These are phyloP conservation scores for Cercospora sp. DNA, from an alignment of 2,329 filamentous ascomycete genomes.

Conservation along the genomic window DNA sequence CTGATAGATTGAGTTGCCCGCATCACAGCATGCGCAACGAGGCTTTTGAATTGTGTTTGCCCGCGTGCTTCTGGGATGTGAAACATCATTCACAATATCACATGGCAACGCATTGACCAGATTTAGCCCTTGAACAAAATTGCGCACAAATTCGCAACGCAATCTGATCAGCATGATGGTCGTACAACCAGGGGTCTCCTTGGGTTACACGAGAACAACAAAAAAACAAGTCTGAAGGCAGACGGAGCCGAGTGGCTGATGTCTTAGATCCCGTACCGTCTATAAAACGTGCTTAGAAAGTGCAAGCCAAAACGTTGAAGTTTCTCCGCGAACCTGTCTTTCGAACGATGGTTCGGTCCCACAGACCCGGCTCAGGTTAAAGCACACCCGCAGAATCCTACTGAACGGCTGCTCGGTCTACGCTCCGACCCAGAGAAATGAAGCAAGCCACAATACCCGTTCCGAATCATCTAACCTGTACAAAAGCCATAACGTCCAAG, in stretches of 20 bases:
- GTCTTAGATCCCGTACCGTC: neutral
- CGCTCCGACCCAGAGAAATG: neutral
- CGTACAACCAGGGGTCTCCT: neutral
- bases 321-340: neutral
- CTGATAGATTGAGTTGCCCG: neutral
- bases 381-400: neutral
- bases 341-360: neutral
- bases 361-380: neutral
- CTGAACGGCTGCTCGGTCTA: neutral
- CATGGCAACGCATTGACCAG: neutral
- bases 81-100: neutral
- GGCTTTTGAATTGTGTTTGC: neutral
- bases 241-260: neutral
- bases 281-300: neutral
- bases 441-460: neutral
- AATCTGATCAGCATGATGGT: neutral
- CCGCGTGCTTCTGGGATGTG: neutral
- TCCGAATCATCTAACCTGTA: neutral
- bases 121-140: neutral
- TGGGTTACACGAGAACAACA: neutral
- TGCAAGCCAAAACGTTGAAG: neutral
- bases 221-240: neutral
- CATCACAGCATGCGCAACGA: neutral
- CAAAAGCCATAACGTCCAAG: neutral
- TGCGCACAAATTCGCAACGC: neutral